Evolutionary conservation across 169 alveolate species (phyloP), one percentile per base, ranked within the genome.

Genomic region (Amoebophrya sp.): DNA sequence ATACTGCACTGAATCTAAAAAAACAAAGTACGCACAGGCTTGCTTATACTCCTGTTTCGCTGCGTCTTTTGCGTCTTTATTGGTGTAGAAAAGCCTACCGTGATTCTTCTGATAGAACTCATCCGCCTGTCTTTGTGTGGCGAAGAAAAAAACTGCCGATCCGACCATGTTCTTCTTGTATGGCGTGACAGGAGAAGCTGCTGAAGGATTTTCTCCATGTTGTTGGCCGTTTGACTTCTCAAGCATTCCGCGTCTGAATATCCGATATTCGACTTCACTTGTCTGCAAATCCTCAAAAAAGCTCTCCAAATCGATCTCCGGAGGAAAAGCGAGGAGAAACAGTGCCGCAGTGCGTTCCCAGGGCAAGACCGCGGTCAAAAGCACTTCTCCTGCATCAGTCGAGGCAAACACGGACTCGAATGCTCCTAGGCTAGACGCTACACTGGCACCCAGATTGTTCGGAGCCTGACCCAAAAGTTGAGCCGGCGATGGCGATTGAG

Each of bases 341-440:
- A 65, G 33, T 36, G 83, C 83, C 83, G 83, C 83, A 36, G 83
- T 65, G 18, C 83, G 83, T 18, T 65, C 83, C 83, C 83, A 65
- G 36, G 83, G 83, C 83, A 65, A 26, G 83, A 65, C 83, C 83
- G 83, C 83, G 83, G 83, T 65, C 26, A 65, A 18, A 18, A 65
- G 83, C 36, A 65, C 83, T 1, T 65, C 83, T 29, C 83, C 83
- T 36, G 18, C 38, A 36, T 6, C 33, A 36, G 83, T 65, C 3
- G 83, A 65, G 2, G 83, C 2, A 36, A 18, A 65, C 0, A 65
- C 2, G 39, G 26, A 65, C 83, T 65, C 83, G 26, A 12, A 65
- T 29, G 83, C 26, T 6, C 83, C 83, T 36, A 6, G 33, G 26
- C 26, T 26, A 36, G 83, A 6, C 83, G 83, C 83, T 6, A 65